Evolutionary conservation across 768 basidiomycete species (phyloP), one percentile per base, ranked within the genome.

Genomic region (Serpula lacrymans): DNA sequence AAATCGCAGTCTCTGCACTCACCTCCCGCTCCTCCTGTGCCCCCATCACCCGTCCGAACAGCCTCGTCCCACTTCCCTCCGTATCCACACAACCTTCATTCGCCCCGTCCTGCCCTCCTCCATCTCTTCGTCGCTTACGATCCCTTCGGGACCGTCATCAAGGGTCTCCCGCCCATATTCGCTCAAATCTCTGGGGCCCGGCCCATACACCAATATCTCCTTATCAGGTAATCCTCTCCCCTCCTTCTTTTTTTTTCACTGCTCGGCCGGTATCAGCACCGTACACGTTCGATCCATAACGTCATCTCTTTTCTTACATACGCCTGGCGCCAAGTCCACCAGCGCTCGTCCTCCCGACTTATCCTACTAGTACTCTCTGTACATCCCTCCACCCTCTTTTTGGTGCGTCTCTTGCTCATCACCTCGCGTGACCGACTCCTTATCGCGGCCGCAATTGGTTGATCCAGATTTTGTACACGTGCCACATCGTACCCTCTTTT

Each of bases 121-220:
- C 39, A 51, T 42, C 39, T 31, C 46, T 28, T 13, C 29, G 27
- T 45, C 26, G 34, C 37, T 48, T 32, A 28, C 21, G 34, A 35
- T 29, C 20, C 36, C 21, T 37, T 59, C 58, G 58, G 58, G 43
- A 49, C 58, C 58, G 59, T 6, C 31, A 33, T 33, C 31, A 33
- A 33, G 31, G 31, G 31, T 33, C 31, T 18, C 27, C 9, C 10
- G 10, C 31, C n/a, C 31, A 18, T 33, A n/a, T 6, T 6, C 31
- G 20, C n/a, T n/a, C n/a, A n/a, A n/a, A n/a, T n/a, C n/a, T n/a
- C n/a, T n/a, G n/a, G n/a, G n/a, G n/a, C n/a, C n/a, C n/a, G n/a
- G n/a, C n/a, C n/a, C n/a, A n/a, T n/a, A n/a, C n/a, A n/a, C n/a
- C n/a, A 47, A 57, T 55, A 59, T 50, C 30, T 18, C 45, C 36